Base-by-base conservation (phyloP, 1,139 yeast species). In the Geotrichum klebahnii region DNA sequence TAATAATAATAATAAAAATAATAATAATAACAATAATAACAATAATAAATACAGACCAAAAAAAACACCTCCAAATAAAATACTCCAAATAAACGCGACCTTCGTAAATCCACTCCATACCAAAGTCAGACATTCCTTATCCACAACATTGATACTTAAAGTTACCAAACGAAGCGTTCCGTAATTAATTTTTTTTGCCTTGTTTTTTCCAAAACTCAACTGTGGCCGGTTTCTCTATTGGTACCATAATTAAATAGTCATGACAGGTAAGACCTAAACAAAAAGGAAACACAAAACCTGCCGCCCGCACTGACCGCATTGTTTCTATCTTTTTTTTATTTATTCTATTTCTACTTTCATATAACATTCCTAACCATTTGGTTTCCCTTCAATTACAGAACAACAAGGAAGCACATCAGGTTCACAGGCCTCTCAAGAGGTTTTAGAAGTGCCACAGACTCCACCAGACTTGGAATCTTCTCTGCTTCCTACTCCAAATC, bases 381-480 rank as follows among this genome's bases (percentile, higher is more conserved):
- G n/a, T n/a, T n/a, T n/a, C n/a, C n/a, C n/a, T n/a, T n/a, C n/a
- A n/a, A n/a, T n/a, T n/a, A n/a, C n/a, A n/a, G n/a, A n/a, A n/a
- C n/a, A n/a, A n/a, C n/a, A n/a, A n/a, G n/a, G n/a, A n/a, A n/a
- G n/a, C n/a, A n/a, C n/a, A n/a, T n/a, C n/a, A n/a, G n/a, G n/a
- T n/a, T n/a, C n/a, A n/a, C n/a, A n/a, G n/a, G n/a, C n/a, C n/a
- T 19, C 19, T 22, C 42, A n/a, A 24, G 31, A 38, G 17, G 12
- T 14, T n/a, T n/a, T 23, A n/a, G 42, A 38, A 8, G 42, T 38
- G 12, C 42, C 42, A n/a, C 9, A 19, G 33, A 38, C 42, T 26
- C 42, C 42, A 3, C 33, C 42, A 26, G 42, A 38, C n/a, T 38
- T 22, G 20, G 42, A 24, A 12, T 26, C 33, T n/a, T 19, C 42